Conservation (phyloP, 1,284 basidiomycete genomes). For the Hemileia vastatrix region DNA sequence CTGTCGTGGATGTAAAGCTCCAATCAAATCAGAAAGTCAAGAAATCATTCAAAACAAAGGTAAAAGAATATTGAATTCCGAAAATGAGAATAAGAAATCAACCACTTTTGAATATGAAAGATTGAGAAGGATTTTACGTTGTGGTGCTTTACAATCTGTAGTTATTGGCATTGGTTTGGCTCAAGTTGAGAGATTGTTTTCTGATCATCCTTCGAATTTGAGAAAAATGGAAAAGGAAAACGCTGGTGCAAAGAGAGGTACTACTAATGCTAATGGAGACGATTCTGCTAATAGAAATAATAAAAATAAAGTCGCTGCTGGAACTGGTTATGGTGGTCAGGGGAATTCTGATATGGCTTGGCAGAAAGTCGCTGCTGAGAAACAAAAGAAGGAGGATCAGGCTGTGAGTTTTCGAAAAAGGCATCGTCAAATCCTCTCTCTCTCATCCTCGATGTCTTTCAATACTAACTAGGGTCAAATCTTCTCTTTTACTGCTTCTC, state of each 20-base stretch:
- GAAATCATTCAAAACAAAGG: too few species aligned
- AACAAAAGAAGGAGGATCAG: slow-evolving; percentile 3
- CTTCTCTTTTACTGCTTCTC: not conserved
- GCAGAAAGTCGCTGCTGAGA: not conserved
- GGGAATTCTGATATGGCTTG: not conserved
- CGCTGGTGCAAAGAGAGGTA: not conserved
- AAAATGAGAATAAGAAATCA: not conserved
- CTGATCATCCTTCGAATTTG: not conserved
- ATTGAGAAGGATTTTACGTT: slow-evolving; percentile 14
- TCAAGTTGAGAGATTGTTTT: slow-evolving; percentile 18
- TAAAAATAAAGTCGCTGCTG: not conserved
- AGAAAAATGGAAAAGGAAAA: not conserved
- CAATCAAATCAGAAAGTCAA: too few species aligned
- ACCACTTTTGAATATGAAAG: not conserved
- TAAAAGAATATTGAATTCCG: too few species aligned
- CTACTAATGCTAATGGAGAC: not conserved
- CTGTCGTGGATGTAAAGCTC: too few species aligned
- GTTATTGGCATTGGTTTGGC: slow-evolving; percentile 23
- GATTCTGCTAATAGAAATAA: not conserved
- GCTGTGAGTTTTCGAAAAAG: slow-evolving; percentile 1
- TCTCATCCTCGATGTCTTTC: too few species aligned
- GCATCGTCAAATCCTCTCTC: too few species aligned
- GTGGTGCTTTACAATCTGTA: slow-evolving; percentile 11
- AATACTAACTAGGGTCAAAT: too few species aligned
- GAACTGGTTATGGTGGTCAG: not conserved